Evolutionary conservation across 257 asterid genomes (phyloP), one percentile per base, ranked within the genome.

Genomic region (Asclepias syriaca): DNA sequence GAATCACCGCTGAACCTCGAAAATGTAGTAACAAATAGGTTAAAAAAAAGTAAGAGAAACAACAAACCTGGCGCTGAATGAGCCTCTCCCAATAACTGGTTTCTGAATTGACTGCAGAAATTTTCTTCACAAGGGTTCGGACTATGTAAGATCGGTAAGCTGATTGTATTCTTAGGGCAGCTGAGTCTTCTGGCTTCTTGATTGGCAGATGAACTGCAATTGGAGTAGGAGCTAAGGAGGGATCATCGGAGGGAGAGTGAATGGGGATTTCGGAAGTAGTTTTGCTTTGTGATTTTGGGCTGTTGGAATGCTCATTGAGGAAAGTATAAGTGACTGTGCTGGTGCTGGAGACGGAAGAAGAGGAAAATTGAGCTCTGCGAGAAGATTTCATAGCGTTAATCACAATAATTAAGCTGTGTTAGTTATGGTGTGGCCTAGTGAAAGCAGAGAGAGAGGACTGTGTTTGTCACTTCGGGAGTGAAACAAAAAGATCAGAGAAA

Each of bases 11-110:
- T 48, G 39, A n/a, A 68, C 13, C 56, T 65, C 37, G 32, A n/a
- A 65, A 16, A 15, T 34, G 5, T 0, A 32, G 21, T 12, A 19
- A n/a, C 15, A 13, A 10, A 70, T 24, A 1, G 15, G 34, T 49
- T 0, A 10, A 2, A 57, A 54, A 15, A 19, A 57, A 0, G 37
- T 21, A 8, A 66, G 56, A 16, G 5, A 5, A 63, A 78, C 77
- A 63, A 48, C 75, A 56, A 75, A 74, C 98, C 97, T 93, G 98
- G 39, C 90, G 83, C 80, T 91, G 97, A 89, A 93, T 86, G 73
- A 85, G 71, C 59, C 84, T 82, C 79, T 89, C 88, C 87, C 92
- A 91, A 80, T 80, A 77, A 73, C 73, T 83, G 45, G 97, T 96
- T 81, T 91, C 91, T 43, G 83, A 85, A 84, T 91, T 80, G 79